Base-by-base conservation (phyloP, 441 rosid species). In the Dalechampia spathulata region DNA sequence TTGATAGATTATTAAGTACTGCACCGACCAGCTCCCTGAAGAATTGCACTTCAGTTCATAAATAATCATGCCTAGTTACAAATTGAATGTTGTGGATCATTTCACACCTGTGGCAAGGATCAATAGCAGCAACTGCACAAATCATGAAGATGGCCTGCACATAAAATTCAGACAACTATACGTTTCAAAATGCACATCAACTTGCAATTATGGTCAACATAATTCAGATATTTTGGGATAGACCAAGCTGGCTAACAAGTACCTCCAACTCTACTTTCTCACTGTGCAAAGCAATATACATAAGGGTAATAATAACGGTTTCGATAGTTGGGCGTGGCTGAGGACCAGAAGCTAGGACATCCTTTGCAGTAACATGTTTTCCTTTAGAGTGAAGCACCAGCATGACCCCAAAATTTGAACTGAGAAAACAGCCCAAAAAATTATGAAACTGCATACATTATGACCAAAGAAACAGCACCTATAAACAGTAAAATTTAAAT, bases 81-180 rank as follows among this genome's bases (percentile, higher is more conserved):
- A 66, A 63, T 21, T 49, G 7, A 15, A 54, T 50, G 41, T 60
- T 7, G 20, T 17, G 38, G 20, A 39, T 54, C 58, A 57, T 51
- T 53, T 53, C 19, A 34, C 78, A 94, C 99, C 98, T 87, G 57
- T 87, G 95, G 71, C 78, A 68, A 68, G 94, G 88, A 63, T 90
- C 86, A 45, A 84, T 72, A 47, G 99, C 95, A 69, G 95, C 85
- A 72, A 90, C 50, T 58, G 73, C 91, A 64, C 91, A 83, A 53
- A 90, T 77, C 88, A 81, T 90, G 75, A 90, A 94, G 71, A 94
- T 80, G 45, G 94, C 96, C 99, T 94, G 90, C 69, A 72, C 19
- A 49, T 61, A 40, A 68, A 75, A 49, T 59, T 22, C n/a, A n/a
- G 44, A 51, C 2, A 39, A 39, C 42, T 50, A 43, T 14, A 15